Percentiles rank a stretch among this genome's conserved stretches.
Conservation (phyloP, 768 basidiomycete species). For the Coprinopsis marcescibilis region DNA sequence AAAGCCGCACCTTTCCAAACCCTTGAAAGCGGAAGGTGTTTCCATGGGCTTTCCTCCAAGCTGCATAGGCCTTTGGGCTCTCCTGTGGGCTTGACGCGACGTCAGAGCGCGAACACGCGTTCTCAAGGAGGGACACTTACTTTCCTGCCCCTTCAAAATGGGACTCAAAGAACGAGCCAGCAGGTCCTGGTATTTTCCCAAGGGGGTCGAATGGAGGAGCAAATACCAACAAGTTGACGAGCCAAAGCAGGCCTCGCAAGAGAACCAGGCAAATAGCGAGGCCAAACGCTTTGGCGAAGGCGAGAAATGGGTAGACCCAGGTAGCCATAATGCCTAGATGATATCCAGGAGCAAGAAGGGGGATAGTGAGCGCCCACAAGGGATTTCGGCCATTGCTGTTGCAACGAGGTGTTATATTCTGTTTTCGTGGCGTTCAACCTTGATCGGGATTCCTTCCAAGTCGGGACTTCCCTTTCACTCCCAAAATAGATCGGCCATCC, state of each 20-base stretch:
- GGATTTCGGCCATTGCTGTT: neutral
- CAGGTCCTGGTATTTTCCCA: constrained; percentile 41
- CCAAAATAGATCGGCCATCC: constrained; percentile 8
- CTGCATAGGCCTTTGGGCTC: constrained; percentile 33
- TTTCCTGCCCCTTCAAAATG: constrained; percentile 42
- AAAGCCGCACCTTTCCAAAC: constrained; percentile 39
- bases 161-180: constrained; percentile 34
- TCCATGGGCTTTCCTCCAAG: constrained; percentile 41
- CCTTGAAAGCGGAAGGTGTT: constrained; percentile 52
- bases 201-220: constrained; percentile 45
- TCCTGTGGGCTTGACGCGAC: constrained; percentile 33
- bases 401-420: too few relatives aligned
- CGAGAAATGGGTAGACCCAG: neutral
- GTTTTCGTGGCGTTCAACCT: neutral
- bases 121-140: constrained; percentile 25
- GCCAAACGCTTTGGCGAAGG: constrained; percentile 21
- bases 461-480: constrained; percentile 18
- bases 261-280: constrained; percentile 27
- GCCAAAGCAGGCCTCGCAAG: constrained; percentile 31
- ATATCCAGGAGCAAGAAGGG: neutral
- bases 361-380: neutral
- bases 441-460: constrained; percentile 6
- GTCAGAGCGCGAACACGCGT: neutral
- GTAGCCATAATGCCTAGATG: neutral
- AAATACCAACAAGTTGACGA: constrained; percentile 37